Conservation (phyloP, 306 rosid species). For the Quercus alba region DNA sequence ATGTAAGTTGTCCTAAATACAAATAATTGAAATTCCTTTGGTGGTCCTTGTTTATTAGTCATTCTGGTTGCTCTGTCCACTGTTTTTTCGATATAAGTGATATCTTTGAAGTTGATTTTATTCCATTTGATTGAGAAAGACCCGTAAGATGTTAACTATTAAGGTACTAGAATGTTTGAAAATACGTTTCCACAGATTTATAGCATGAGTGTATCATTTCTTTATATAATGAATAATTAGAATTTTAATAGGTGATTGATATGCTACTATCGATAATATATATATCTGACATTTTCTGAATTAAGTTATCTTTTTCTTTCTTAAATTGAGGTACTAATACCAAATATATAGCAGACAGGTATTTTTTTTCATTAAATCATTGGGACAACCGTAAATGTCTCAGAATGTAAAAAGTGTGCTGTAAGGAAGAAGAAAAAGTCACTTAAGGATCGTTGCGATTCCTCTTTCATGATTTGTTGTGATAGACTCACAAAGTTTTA, state of each 20-base stretch:
- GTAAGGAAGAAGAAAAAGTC: background rate
- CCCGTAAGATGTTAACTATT: no score
- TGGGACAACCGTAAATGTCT: background rate
- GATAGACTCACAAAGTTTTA: background rate
- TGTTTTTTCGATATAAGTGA: background rate
- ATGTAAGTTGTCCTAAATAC: conserved; percentile 50
- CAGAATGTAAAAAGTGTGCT: background rate
- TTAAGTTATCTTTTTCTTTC: background rate
- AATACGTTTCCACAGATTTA: no score
- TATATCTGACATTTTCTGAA: background rate
- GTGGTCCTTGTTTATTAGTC: background rate
- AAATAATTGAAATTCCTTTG: background rate
- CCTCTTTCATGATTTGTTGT: background rate
- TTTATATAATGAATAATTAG: background rate
- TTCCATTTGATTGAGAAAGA: no score
- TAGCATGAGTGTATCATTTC: background rate
- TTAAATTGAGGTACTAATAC: background rate
- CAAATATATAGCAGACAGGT: background rate
- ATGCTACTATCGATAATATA: no score
- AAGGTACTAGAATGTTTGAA: no score
- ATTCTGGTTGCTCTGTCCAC: background rate
- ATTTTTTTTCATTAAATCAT: no score
- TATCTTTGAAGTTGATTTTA: background rate
- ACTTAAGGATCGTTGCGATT: background rate
- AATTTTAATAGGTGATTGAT: background rate